Evolutionary conservation across 805 yeast genomes (phyloP).

Genomic region (Hanseniaspora nectarophila): DNA sequence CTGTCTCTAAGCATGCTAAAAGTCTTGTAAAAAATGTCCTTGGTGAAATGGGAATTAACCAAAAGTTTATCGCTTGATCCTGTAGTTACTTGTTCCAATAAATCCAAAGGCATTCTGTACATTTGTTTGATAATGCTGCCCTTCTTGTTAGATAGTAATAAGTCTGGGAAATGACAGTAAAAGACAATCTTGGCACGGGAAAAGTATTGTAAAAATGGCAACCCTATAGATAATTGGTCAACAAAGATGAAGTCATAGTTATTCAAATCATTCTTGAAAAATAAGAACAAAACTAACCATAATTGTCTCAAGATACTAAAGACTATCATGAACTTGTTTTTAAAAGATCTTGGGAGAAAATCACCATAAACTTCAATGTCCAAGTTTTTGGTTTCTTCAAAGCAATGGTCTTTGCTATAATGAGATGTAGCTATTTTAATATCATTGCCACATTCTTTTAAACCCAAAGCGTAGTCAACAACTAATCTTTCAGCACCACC

Average conservation of each 20-base stretch:
- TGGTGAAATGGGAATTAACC: constrained; percentile 82
- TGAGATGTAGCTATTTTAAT: constrained; percentile 77
- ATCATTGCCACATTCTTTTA: constrained; percentile 53
- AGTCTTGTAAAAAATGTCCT: constrained; percentile 50
- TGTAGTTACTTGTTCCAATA: constrained; percentile 72
- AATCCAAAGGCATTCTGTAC: constrained; percentile 75
- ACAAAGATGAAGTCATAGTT: constrained; percentile 63
- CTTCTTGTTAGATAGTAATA: constrained; percentile 51
- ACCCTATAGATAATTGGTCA: constrained; percentile 77
- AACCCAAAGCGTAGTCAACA: constrained; percentile 86
- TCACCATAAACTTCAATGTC: constrained; percentile 61
- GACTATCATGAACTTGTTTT: constrained; percentile 60
- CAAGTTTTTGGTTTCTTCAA: constrained; percentile 49
- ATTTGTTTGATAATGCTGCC: constrained; percentile 41
- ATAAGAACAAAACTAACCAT: constrained; percentile 43
- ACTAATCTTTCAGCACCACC: constrained; percentile 98
- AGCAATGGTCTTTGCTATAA: constrained; percentile 76
- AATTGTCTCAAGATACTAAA: constrained; percentile 79
- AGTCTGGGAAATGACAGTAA: constrained; percentile 96
- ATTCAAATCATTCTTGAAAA: constrained; percentile 34
- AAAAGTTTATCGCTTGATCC: constrained; percentile 63
- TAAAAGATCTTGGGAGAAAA: constrained; percentile 57
- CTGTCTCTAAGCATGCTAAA: constrained; percentile 34
- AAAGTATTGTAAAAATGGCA: constrained; percentile 48
- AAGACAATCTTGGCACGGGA: constrained; percentile 47